Conservation (phyloP, 495 filamentous ascomycete genomes). For the Polyplosphaeria fusca region DNA sequence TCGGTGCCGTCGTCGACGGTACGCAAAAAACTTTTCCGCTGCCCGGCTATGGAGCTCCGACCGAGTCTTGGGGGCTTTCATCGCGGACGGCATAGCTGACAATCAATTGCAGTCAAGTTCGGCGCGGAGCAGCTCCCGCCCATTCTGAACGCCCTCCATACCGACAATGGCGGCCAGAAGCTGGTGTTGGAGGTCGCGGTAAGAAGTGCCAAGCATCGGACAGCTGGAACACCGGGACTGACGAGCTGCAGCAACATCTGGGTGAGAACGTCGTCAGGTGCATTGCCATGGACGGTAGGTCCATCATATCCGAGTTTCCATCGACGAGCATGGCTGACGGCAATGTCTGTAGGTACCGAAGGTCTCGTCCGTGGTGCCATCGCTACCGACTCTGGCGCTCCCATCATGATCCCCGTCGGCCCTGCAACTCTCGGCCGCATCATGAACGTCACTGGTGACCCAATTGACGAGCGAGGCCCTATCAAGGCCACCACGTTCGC, state of each 20-base stretch:
- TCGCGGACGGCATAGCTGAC: conserved; percentile 44
- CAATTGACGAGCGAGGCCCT: conserved; percentile 98
- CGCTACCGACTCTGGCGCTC: conserved; percentile 83
- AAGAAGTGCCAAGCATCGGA: conserved; percentile 48
- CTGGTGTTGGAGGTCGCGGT: conserved; percentile 95
- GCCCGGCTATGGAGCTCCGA: conserved; percentile 15
- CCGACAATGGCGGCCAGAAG: conserved; percentile 87
- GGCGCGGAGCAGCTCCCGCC: conserved; percentile 88
- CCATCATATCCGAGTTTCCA: background rate
- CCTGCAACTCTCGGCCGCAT: conserved; percentile 94
- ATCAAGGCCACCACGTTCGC: conserved; percentile 84
- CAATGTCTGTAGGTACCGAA: conserved; percentile 74
- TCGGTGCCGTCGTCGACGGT: conserved; percentile 71
- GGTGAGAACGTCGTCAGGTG: conserved; percentile 98
- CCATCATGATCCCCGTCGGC: conserved; percentile 97
- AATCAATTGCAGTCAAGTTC: conserved; percentile 72
- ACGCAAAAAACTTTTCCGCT: conserved; percentile 37
- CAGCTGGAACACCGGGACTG: conserved; percentile 38
- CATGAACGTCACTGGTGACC: conserved; percentile 99
- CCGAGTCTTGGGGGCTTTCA: conserved; percentile 15
- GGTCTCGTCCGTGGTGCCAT: conserved; percentile 89
- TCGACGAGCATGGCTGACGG: conserved; percentile 14
- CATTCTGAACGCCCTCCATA: conserved; percentile 96
- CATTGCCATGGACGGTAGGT: conserved; percentile 99
- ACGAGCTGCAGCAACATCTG: conserved; percentile 82